phyloP scores from a whole-genome alignment of 805 yeast genomes.

The Myxozyma neotropica region DNA sequence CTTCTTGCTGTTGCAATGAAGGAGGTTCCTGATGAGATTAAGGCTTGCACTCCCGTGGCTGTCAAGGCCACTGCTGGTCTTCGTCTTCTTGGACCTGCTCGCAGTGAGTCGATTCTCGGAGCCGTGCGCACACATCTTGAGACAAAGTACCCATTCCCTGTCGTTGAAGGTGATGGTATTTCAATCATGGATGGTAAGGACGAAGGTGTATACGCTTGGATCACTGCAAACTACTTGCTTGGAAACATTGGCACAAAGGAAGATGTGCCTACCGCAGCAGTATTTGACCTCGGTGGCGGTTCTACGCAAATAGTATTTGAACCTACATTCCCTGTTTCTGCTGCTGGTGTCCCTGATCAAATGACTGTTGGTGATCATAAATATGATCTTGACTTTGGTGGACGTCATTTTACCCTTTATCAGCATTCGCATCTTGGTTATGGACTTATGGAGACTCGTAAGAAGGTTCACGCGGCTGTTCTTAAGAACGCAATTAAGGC shows the following conservation, averaged over 20 bases:
- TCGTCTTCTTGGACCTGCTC: slow-evolving; percentile 77
- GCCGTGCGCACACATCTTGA: slow-evolving; percentile 79
- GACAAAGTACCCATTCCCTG: slow-evolving; percentile 85
- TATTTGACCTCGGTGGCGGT: slow-evolving; percentile 97
- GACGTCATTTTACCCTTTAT: slow-evolving; percentile 75
- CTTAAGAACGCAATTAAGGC: slow-evolving; percentile 47
- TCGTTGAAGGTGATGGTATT: slow-evolving; percentile 83
- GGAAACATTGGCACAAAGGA: slow-evolving; percentile 87
- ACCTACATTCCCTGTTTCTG: slow-evolving; percentile 60
- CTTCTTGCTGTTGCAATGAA: slow-evolving; percentile 74
- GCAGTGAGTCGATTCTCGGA: slow-evolving; percentile 67
- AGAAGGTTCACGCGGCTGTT: slow-evolving; percentile 69
- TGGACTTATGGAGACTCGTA: slow-evolving; percentile 93
- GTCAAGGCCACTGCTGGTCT: slow-evolving; percentile 98
- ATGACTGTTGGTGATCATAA: slow-evolving; percentile 89
- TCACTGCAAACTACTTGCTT: slow-evolving; percentile 87
- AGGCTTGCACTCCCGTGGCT: slow-evolving; percentile 87
- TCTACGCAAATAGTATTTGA: slow-evolving; percentile 98
- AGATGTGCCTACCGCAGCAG: slow-evolving; percentile 88
- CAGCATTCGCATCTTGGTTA: slow-evolving; percentile 95
- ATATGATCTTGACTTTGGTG: slow-evolving; percentile 78
- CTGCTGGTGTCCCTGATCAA: slow-evolving; percentile 52
- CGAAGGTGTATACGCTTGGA: slow-evolving; percentile 99
- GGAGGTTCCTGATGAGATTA: slow-evolving; percentile 71
- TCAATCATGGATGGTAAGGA: slow-evolving; percentile 94